Evolutionary conservation across 192 early-diverging fungal genomes (phyloP), one percentile per base, ranked within the genome.

Genomic region (Coemansia sp.): DNA sequence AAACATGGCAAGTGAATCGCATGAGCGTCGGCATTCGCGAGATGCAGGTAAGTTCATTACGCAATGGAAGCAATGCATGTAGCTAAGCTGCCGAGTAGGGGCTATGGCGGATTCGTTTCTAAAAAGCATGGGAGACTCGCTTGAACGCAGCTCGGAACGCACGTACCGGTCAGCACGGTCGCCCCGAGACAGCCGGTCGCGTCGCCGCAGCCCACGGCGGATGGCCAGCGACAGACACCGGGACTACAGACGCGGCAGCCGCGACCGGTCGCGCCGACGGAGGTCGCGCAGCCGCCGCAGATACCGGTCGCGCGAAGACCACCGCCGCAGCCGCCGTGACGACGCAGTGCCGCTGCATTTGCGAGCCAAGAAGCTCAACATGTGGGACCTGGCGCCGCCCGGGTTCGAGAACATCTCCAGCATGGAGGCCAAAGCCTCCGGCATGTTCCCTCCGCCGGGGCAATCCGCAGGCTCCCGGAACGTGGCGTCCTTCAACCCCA

Each of bases 301-400:
- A 21, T 41, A 61, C 54, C 53, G 65, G 46, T 66, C 72, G 9
- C 68, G 72, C 16, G 46, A 36, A 23, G 44, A 46, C 44, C 33
- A 46, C 28, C 55, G 50, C n/a, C 63, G 54, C 41, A 55, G 55
- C 21, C 20, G 45, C 9, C 50, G 50, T 13, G 35, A 38, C 36
- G 59, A 64, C 3, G 78, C 88, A 6, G 70, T 87, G 20, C 94
- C 96, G 13, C 62, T 98, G 16, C 87, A 94, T 61, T 78, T 87
- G 59, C 68, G 91, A 50, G 72, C 70, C 13, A 80, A 87, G 15
- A 93, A 91, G 67, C 83, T 96, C 26, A 85, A 86, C 53, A 84
- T 89, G 67, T 98, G 96, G 96, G 96, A 98, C 78, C 72, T 90
- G 48, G 76, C 92, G 9, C 96, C 96, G 31, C 80, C 83, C 9